These are phyloP conservation scores for Daldinia loculata DNA, from an alignment of 495 filamentous ascomycete genomes.

Conservation along the genomic window DNA sequence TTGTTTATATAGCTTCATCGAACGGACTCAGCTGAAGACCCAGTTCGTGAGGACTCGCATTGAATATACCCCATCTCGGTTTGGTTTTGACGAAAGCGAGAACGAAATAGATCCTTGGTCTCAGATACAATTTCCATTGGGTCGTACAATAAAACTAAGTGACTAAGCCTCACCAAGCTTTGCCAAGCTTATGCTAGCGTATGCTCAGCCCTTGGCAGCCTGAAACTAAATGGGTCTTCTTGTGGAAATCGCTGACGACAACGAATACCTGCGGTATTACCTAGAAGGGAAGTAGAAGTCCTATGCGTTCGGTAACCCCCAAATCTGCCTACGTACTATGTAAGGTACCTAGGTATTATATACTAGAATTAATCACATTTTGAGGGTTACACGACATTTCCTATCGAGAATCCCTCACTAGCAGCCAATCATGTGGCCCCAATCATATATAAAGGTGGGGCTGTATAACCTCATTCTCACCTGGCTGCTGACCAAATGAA, in stretches of 20 bases:
- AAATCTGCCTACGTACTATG: no score
- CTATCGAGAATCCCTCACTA: no score
- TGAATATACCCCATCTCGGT: not conserved
- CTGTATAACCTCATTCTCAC: no score
- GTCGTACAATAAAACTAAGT: slow-evolving; percentile 3
- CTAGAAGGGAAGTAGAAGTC: not conserved
- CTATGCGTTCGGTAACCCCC: not conserved
- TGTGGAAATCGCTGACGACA: not conserved
- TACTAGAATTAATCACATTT: no score
- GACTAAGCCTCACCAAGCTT: slow-evolving; percentile 32
- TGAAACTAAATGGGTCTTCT: not conserved
- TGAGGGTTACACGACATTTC: no score
- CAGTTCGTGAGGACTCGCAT: not conserved
- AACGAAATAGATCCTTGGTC: slow-evolving; percentile 12
- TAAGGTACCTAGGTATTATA: not conserved
- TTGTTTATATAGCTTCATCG: not conserved
- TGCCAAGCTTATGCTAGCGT: slow-evolving; percentile 27
- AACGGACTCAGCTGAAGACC: not conserved
- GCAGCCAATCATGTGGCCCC: no score
- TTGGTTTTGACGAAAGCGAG: slow-evolving; percentile 25
- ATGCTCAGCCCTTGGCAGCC: not conserved
- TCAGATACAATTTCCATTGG: not conserved
- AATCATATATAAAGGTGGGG: no score
- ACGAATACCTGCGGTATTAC: no score
- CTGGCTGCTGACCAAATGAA: no score